Base-by-base conservation (phyloP, 768 basidiomycete species). In the Psilocybe sp. region DNA sequence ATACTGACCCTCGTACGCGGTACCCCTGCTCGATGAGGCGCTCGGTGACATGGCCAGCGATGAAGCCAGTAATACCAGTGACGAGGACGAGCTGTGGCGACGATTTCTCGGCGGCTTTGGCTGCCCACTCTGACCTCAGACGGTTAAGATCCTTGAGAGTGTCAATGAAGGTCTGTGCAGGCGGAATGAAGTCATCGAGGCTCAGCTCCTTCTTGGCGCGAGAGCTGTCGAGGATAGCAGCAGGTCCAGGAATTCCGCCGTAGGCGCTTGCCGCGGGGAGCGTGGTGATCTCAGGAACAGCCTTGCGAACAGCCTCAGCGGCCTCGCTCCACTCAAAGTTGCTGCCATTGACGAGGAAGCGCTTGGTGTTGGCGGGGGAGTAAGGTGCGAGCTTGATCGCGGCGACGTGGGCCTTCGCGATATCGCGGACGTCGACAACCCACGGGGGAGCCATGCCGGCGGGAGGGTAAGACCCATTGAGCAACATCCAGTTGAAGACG, bases 61-160 rank as follows among this genome's bases (percentile, higher is more conserved):
- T 56, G 60, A 68, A 72, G 40, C 71, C 71, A 38, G 70, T 65
- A 18, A 62, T 57, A 40, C 71, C 71, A 52, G 71, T 73, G 35
- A 73, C 68, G 71, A 71, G 44, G 31, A 41, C n/a, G 45, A 8
- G 23, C 36, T 28, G 23, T 7, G 3, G 23, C 3, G 23, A 28
- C 7, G 23, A 7, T 7, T 28, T 28, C 23, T 28, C 23, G 23
- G 23, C 23, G 23, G 23, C 23, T 28, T 28, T 28, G 23, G 23
- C 23, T 4, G 23, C 23, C 23, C 23, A 28, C 23, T 28, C 23
- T 7, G 23, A 28, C 23, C 23, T 28, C 23, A 28, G 23, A 28
- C 23, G 23, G 23, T 28, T 28, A 28, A 28, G 23, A 7, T 28
- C 23, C 7, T 28, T 28, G 23, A 28, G 23, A 7, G 23, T 28